Evolutionary conservation across 1,284 basidiomycete genomes (phyloP).

Genomic region (Tilletia setariae): DNA sequence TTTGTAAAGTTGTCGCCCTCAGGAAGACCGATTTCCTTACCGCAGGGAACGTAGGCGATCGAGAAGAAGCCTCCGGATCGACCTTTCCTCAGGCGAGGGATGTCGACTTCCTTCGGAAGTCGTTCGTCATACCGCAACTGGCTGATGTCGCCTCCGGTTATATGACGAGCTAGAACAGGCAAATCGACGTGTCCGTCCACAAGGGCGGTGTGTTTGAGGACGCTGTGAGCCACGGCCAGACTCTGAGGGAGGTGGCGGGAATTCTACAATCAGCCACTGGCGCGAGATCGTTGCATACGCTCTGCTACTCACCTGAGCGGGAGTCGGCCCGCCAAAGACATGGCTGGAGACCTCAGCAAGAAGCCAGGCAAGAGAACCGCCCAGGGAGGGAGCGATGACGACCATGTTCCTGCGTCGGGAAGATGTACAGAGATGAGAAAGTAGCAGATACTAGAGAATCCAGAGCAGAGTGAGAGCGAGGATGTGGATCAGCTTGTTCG

Average conservation of each 20-base stretch:
- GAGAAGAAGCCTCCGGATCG: conserved; percentile 36
- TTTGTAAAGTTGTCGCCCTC: conserved; percentile 28
- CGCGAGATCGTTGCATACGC: not conserved
- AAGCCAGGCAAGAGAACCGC: not conserved
- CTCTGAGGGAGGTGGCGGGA: not conserved
- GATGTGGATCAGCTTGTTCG: too few species aligned
- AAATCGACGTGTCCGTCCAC: conserved; percentile 38
- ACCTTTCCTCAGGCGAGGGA: conserved; percentile 29
- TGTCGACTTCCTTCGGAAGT: conserved; percentile 34
- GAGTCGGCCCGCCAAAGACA: not conserved
- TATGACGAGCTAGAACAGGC: conserved; percentile 27
- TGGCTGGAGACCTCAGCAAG: not conserved
- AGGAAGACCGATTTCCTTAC: conserved; percentile 18
- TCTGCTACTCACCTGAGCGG: not conserved
- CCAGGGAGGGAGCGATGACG: not conserved
- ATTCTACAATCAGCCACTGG: not conserved
- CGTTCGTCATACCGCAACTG: conserved; percentile 28
- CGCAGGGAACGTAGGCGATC: conserved; percentile 34
- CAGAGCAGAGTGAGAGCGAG: too few species aligned
- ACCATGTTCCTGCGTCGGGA: not conserved
- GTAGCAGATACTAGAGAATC: too few species aligned
- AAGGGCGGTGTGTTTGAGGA: conserved; percentile 21
- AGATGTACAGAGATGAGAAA: not conserved
- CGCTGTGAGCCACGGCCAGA: not conserved
- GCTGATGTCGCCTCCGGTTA: conserved; percentile 29